Evolutionary conservation across 2,329 filamentous ascomycete genomes (phyloP).

Genomic region (Clonostachys rosea): DNA sequence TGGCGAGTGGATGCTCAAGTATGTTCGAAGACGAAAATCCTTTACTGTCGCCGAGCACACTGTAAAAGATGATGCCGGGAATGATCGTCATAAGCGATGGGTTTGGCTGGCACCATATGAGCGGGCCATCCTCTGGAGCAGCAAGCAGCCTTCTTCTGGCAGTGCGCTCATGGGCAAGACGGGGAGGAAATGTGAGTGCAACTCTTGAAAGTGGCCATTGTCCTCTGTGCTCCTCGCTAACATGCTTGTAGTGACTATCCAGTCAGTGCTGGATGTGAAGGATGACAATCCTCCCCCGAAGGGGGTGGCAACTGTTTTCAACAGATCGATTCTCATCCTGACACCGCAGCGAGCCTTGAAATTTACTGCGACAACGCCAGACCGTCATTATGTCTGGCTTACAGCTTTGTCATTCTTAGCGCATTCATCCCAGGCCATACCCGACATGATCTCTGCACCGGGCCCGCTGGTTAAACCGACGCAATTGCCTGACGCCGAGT

Average conservation of each 20-base stretch:
- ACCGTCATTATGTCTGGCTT: conserved; percentile 92
- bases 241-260: conserved; percentile 68
- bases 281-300: conserved; percentile 86
- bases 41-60: conserved; percentile 73
- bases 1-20: conserved; percentile 95
- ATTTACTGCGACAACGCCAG: conserved; percentile 78
- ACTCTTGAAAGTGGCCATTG: conserved; percentile 1
- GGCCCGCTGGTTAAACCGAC: conserved; percentile 30
- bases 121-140: conserved; percentile 94
- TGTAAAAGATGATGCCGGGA: conserved; percentile 65
- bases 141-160: conserved; percentile 88
- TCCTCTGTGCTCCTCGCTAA: conserved; percentile 20
- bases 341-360: conserved; percentile 92
- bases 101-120: conserved; percentile 98
- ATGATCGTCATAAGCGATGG: conserved; percentile 89
- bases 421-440: conserved; percentile 77
- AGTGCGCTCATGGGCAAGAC: conserved; percentile 89
- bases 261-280: conserved; percentile 95
- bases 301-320: conserved; percentile 64
- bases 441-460: conserved; percentile 60
- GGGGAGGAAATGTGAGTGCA: conserved; percentile 81
- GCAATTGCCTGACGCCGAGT: conserved; percentile 46
- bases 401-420: conserved; percentile 93
- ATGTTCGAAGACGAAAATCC: conserved; percentile 81
- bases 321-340: conserved; percentile 90